Evolutionary conservation across 228 moss, liverwort and hornwort species (phyloP), one percentile per base, ranked within the genome.

Genomic region (Sphagnum fallax): DNA sequence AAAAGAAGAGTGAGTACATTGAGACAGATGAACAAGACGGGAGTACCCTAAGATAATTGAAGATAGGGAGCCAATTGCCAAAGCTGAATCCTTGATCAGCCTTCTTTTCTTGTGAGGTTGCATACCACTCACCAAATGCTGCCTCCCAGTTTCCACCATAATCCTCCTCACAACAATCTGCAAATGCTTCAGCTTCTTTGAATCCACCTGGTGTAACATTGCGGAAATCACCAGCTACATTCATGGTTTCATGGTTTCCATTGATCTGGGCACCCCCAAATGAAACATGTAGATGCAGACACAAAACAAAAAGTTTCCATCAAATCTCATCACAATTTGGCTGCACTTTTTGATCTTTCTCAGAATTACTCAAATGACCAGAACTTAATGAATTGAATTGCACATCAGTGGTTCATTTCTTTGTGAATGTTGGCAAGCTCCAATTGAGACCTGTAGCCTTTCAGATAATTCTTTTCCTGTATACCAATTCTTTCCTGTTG

Each of bases 161-260:
- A 48, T 91, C 88, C 71, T 90, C 71, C 71, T 93, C 93, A 75
- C 93, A 93, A 65, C 85, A 91, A 50, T 83, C 81, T 5, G 75
- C 65, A 72, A 97, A 97, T 52, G 81, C 71, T 62, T 87, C 81
- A 14, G 91, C 86, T 71, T 97, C 97, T 65, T 88, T 86, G 69
- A 85, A 93, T 6, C 97, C 97, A 62, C 91, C 97, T 5, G 88
- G 86, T 60, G 84, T 82, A 65, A 88, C 97, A 60, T 91, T 91
- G 10, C 97, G 93, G 52, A 84, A 97, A 76, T 97, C 97, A 57
- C 97, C 90, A 60, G 81, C 90, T 18, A 97, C 77, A 63, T 97
- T 97, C 91, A 97, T 93, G 47, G 93, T 93, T 79, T 97, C 97
- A 52, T 97, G 97, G 69, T 97, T 97, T 13, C 97, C 97, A 62